Base-by-base conservation (phyloP, 441 rosid genomes). In the Pelargonium myrrhifolium region DNA sequence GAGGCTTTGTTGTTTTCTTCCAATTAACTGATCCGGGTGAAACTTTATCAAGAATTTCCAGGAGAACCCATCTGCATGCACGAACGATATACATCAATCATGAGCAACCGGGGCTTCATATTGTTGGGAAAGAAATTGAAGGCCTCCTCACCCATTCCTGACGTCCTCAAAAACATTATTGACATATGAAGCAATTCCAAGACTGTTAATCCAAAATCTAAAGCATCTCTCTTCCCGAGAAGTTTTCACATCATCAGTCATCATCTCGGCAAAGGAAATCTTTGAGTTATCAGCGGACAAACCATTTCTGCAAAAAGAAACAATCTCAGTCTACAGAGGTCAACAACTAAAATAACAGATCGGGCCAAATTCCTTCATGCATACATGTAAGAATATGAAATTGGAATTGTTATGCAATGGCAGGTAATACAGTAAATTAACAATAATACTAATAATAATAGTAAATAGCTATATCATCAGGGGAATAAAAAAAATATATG, bases 171-270 rank as follows among this genome's bases (percentile, higher is more conserved):
- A 92, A 69, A 92, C 79, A 76, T 90, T 86, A 71, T 92, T 89
- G 69, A 92, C 90, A 49, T 90, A 85, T 22, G 96, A 83, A 22
- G 88, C 80, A 77, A 75, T 78, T 73, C 96, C 99, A 64, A 92
- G 89, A 86, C 97, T 95, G 79, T 95, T 95, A 65, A 95, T 95
- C 99, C 99, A 95, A 65, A 95, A 79, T 20, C 98, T 89, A 87
- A 92, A 95, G 79, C 98, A 92, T 82, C 97, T 86, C 83, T 95
- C 99, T 81, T 95, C 99, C 37, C 96, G 83, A 67, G 98, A 95
- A 71, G 97, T 92, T 80, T 95, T 81, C 6, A 73, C 84, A 79
- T 95, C 98, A 75, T 95, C 99, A 6, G 92, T 87, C 93, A 92
- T 89, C 96, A 89, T 95, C 81, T 95, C 99, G 68, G 98, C 95